These are phyloP conservation scores for Leccinum ochraceum DNA, from an alignment of 768 basidiomycete species.

Conservation along the genomic window DNA sequence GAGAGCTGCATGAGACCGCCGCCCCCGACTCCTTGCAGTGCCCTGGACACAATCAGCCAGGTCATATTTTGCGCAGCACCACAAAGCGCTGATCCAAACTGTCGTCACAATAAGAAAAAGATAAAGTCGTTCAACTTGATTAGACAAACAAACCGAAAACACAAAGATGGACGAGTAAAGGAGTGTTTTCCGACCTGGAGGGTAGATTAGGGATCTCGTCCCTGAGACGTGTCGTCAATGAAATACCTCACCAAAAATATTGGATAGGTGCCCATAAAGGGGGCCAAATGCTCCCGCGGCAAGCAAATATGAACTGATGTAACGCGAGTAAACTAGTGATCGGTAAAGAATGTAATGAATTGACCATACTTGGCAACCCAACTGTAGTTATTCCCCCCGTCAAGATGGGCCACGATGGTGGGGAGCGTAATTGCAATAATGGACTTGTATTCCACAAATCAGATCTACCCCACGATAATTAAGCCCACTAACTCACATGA, in stretches of 20 bases:
- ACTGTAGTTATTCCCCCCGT: constrained; percentile 63
- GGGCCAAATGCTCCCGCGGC: constrained; percentile 65
- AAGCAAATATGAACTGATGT: constrained; percentile 67
- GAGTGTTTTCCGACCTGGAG: constrained; percentile 62
- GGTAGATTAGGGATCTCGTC: constrained; percentile 1
- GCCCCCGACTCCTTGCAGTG: constrained; percentile 82
- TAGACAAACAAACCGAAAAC: constrained; percentile 56
- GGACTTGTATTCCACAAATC: constrained; percentile 37
- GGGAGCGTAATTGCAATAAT: constrained; percentile 71
- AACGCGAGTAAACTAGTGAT: neutral
- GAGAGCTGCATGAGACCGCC: constrained; percentile 76
- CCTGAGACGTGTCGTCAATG: neutral
- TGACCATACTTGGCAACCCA: constrained; percentile 65
- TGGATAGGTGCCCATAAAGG: constrained; percentile 75
- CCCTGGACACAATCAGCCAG: constrained; percentile 75
- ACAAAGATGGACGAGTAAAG: constrained; percentile 61
- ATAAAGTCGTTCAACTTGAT: neutral
- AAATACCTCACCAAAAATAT: constrained; percentile 41
- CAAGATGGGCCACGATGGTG: constrained; percentile 62
- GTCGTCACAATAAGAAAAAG: constrained; percentile 3
- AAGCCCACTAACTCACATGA: constrained; percentile 39
- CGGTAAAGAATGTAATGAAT: neutral
- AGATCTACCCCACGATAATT: neutral
- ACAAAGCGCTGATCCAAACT: constrained; percentile 79
- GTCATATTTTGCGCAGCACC: constrained; percentile 78